phyloP scores from a whole-genome alignment of 176 grass and related monocot genomes.

The Chloris gayana region DNA sequence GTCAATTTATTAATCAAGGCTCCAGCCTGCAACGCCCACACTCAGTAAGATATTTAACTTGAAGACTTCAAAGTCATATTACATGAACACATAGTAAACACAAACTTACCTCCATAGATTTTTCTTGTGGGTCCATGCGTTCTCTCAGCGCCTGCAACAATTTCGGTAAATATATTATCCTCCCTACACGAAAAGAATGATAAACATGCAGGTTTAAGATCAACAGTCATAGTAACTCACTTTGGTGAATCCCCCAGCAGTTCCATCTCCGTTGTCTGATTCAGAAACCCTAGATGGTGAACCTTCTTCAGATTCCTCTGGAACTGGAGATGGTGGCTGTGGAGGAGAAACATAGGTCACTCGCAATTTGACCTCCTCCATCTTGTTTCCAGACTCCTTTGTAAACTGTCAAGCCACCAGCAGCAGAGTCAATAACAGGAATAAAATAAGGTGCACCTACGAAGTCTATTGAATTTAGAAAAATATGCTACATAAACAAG shows the following conservation, averaged over 20 bases:
- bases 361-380: slow-evolving; percentile 76
- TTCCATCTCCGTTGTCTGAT: slow-evolving; percentile 53
- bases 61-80: neutral
- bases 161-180: slow-evolving; percentile 28
- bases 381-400: slow-evolving; percentile 63
- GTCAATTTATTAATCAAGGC: slow-evolving; percentile 66
- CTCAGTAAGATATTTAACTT: slow-evolving; percentile 26
- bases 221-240: slow-evolving; percentile 55
- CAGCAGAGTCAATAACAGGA: neutral
- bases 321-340: slow-evolving; percentile 86
- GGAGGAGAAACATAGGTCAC: slow-evolving; percentile 83
- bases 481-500: slow-evolving; percentile 1
- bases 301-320: slow-evolving; percentile 88
- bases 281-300: slow-evolving; percentile 70
- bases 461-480: slow-evolving; percentile 14
- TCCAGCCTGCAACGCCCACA: slow-evolving; percentile 49
- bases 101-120: slow-evolving; percentile 57
- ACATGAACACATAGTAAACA: neutral
- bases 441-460: neutral
- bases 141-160: slow-evolving; percentile 57
- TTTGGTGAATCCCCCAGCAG: slow-evolving; percentile 51
- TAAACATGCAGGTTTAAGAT: slow-evolving; percentile 28
- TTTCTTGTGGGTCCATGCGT: slow-evolving; percentile 53
- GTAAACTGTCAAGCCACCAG: slow-evolving; percentile 56
- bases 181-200: neutral